phyloP scores from a whole-genome alignment of 192 early-diverging fungal species.

The Rhizophlyctis rosea region DNA sequence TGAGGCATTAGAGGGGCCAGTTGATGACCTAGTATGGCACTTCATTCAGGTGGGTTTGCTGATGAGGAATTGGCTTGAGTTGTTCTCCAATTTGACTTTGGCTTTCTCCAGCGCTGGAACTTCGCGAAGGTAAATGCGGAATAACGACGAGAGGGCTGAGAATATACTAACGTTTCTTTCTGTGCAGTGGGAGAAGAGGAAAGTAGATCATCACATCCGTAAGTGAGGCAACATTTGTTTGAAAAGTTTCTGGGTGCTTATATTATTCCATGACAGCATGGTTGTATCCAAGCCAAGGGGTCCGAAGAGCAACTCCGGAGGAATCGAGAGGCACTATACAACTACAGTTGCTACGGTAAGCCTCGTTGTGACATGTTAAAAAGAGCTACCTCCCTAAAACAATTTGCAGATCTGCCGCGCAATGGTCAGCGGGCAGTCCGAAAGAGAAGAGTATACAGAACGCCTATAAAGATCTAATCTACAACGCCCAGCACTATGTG shows the following conservation, averaged over 20 bases:
- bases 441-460: conserved; percentile 60
- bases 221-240: too few relatives aligned
- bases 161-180: conserved; percentile 5
- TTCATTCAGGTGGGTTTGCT: too few relatives aligned
- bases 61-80: too few relatives aligned
- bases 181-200: conserved; percentile 33
- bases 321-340: conserved; percentile 1
- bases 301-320: neutral
- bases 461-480: conserved; percentile 73
- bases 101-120: too few relatives aligned
- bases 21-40: conserved; percentile 76
- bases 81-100: too few relatives aligned
- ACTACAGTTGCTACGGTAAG: conserved; percentile 19
- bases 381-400: too few relatives aligned
- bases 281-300: conserved; percentile 25
- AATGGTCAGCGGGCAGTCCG: conserved; percentile 36
- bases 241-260: too few relatives aligned
- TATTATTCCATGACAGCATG: too few relatives aligned
- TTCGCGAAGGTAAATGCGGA: conserved; percentile 75
- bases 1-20: conserved; percentile 65
- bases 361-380: too few relatives aligned
- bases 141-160: too few relatives aligned
- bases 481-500: conserved; percentile 71
- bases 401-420: conserved; percentile 9
- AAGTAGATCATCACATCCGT: conserved; percentile 17